phyloP scores from a whole-genome alignment of 2,329 filamentous ascomycete genomes.

The Drechslerella coelobrocha region DNA sequence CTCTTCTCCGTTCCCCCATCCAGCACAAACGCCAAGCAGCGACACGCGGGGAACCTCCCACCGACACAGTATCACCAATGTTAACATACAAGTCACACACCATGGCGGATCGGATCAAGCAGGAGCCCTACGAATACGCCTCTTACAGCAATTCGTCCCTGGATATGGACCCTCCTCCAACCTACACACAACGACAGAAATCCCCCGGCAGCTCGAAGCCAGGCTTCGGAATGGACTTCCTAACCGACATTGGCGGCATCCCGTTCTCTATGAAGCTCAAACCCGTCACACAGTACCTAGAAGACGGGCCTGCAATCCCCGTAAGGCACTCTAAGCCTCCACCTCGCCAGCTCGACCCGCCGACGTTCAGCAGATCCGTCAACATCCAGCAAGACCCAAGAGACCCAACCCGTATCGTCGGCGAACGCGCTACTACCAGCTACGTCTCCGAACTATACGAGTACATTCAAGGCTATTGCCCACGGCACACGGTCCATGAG shows the following conservation, averaged over 20 bases:
- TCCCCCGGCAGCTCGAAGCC: background rate
- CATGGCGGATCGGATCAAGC: slow-evolving; percentile 26
- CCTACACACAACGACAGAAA: slow-evolving; percentile 6
- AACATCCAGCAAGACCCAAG: slow-evolving; percentile 28
- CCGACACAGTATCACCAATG: background rate
- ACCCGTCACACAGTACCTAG: slow-evolving; percentile 23
- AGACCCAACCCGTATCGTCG: slow-evolving; percentile 33
- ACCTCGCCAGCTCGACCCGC: slow-evolving; percentile 18
- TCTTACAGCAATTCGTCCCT: slow-evolving; percentile 1
- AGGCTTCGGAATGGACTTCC: slow-evolving; percentile 13
- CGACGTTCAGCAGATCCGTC: slow-evolving; percentile 31
- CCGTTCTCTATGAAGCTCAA: slow-evolving; percentile 27
- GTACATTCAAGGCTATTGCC: slow-evolving; percentile 41
- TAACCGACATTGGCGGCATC: slow-evolving; percentile 16
- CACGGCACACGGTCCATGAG: slow-evolving; percentile 20
- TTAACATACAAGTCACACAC: background rate
- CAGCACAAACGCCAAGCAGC: background rate
- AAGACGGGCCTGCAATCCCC: slow-evolving; percentile 19
- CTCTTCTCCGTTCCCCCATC: background rate
- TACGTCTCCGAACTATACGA: slow-evolving; percentile 47
- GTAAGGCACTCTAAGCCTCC: slow-evolving; percentile 41
- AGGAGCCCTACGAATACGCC: slow-evolving; percentile 7
- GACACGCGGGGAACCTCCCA: too few species aligned
- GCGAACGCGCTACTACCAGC: slow-evolving; percentile 31
- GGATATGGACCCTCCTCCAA: slow-evolving; percentile 4